A percentile compares a stretch with the other conserved stretches of the same genome.
These are phyloP conservation scores for Saccharomycopsis synnaedendra DNA, from an alignment of 805 yeast species.

Conservation along the genomic window DNA sequence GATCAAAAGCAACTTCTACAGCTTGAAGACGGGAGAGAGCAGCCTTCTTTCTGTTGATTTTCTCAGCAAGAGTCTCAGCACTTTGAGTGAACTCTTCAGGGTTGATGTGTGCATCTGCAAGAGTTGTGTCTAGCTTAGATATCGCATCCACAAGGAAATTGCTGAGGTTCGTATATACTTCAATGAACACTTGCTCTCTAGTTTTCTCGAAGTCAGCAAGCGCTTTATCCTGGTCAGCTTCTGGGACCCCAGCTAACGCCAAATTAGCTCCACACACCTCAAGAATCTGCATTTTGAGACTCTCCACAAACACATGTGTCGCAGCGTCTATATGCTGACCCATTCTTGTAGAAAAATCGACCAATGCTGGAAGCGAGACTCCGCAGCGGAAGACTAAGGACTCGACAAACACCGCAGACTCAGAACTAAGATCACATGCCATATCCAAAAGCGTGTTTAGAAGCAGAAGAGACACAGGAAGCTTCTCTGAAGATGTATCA, in stretches of 20 bases:
- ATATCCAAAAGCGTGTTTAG: conserved; percentile 45
- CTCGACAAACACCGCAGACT: conserved; percentile 41
- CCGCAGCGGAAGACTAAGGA: conserved; percentile 17
- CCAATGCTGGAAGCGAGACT: conserved; percentile 16
- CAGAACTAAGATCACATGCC: conserved; percentile 48
- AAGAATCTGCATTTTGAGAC: conserved; percentile 30
- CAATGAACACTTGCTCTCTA: conserved; percentile 16
- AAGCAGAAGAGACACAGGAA: conserved; percentile 29
- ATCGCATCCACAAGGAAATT: conserved; percentile 3
- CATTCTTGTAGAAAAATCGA: conserved; percentile 16
- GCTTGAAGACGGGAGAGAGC: conserved; percentile 48
- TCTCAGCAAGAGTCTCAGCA: neutral
- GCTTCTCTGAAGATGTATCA: conserved; percentile 1
- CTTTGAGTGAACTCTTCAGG: conserved; percentile 1
- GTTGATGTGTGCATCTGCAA: conserved; percentile 23
- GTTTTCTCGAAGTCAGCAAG: conserved; percentile 11
- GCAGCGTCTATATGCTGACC: conserved; percentile 19
- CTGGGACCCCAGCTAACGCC: neutral
- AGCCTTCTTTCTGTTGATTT: conserved; percentile 25
- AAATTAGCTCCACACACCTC: conserved; percentile 20
- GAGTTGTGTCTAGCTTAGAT: neutral
- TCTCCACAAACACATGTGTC: conserved; percentile 28
- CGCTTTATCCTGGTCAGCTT: neutral
- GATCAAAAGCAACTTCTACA: conserved; percentile 61
- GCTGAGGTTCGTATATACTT: conserved; percentile 7